These are phyloP conservation scores for Camelina sativa DNA, from an alignment of 345 rosid genomes.

Conservation along the genomic window DNA sequence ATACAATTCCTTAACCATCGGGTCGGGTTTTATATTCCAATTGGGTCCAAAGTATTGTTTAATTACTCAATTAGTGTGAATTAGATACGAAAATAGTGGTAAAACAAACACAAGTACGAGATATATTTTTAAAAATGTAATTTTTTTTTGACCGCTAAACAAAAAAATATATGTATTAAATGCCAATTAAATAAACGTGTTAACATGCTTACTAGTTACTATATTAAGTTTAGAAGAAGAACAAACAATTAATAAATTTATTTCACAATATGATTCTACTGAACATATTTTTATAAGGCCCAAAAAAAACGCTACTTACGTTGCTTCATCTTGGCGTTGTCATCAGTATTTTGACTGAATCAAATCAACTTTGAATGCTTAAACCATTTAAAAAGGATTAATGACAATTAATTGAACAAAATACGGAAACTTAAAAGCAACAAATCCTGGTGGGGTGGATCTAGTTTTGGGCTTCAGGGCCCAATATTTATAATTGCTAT, in stretches of 20 bases:
- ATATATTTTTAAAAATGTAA: no score
- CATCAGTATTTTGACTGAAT: no score
- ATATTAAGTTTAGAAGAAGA: not conserved
- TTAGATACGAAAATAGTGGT: no score
- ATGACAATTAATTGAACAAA: not conserved
- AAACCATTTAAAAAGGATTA: not conserved
- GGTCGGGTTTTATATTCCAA: slow-evolving; percentile 29
- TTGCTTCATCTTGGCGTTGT: no score
- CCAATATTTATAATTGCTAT: not conserved
- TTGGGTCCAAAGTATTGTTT: slow-evolving; percentile 13
- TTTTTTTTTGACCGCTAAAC: no score
- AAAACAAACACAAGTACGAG: no score
- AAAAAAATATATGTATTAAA: not conserved
- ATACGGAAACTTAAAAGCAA: not conserved
- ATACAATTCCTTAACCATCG: slow-evolving; percentile 39
- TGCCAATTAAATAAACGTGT: not conserved
- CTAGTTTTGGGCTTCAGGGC: not conserved
- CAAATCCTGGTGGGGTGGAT: not conserved
- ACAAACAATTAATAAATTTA: not conserved
- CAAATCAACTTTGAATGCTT: no score
- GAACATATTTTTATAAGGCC: not conserved
- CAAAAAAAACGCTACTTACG: no score
- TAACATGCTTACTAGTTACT: not conserved
- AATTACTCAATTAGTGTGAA: not conserved
- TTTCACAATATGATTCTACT: not conserved